A percentile compares a stretch with the other conserved stretches of the same genome.
phyloP scores from a whole-genome alignment of 371 early-diverging fungal genomes.

The Mucor racemosus region DNA sequence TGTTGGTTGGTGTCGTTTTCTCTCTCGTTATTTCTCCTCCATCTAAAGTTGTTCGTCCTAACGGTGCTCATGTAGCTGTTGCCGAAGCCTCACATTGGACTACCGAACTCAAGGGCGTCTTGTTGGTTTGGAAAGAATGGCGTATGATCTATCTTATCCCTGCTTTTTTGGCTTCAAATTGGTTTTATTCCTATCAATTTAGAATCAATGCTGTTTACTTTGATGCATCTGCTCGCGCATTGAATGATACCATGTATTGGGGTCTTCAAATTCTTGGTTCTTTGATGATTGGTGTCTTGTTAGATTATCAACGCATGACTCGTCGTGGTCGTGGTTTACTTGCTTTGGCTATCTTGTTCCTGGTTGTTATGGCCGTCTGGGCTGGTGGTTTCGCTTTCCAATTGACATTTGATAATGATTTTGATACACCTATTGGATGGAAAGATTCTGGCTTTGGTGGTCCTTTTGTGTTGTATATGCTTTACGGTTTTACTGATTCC shows the following conservation, averaged over 20 bases:
- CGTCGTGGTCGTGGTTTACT: constrained; percentile 62
- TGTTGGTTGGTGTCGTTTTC: constrained; percentile 62
- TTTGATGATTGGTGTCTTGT: constrained; percentile 54
- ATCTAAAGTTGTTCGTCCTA: constrained; percentile 58
- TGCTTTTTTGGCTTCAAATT: constrained; percentile 76
- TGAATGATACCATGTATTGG: constrained; percentile 79
- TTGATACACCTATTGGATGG: constrained; percentile 33
- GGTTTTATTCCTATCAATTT: constrained; percentile 77
- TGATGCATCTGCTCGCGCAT: constrained; percentile 59
- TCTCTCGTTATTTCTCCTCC: constrained; percentile 64
- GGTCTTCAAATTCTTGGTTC: constrained; percentile 70
- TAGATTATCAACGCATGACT: constrained; percentile 53
- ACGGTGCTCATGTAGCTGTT: constrained; percentile 66
- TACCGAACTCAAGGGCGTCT: constrained; percentile 60
- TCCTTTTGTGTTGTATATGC: constrained; percentile 66
- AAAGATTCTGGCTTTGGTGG: constrained; percentile 46
- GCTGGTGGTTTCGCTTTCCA: constrained; percentile 66
- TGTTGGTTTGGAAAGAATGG: constrained; percentile 69
- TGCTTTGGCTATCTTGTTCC: constrained; percentile 53
- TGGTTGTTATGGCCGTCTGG: constrained; percentile 63
- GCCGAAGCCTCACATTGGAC: constrained; percentile 54
- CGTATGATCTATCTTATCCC: constrained; percentile 65
- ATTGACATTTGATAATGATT: constrained; percentile 46
- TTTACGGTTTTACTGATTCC: constrained; percentile 73
- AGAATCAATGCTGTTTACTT: constrained; percentile 58